These are phyloP conservation scores for Rhynchospora pubera DNA, from an alignment of 176 grass and related monocot genomes.

Conservation along the genomic window DNA sequence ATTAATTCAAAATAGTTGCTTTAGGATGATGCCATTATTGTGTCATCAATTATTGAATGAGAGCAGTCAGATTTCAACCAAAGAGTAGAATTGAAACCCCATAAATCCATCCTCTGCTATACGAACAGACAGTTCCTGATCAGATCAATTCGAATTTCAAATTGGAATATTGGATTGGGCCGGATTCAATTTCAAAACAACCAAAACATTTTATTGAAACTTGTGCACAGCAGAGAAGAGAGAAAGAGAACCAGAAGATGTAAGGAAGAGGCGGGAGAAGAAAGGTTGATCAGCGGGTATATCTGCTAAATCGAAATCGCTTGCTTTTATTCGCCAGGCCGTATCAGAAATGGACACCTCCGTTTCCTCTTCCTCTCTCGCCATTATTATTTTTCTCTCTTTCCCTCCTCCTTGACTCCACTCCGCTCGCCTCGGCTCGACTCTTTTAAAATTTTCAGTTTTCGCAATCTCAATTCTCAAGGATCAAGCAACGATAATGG, in stretches of 20 bases:
- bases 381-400: not conserved
- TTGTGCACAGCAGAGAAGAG: not conserved
- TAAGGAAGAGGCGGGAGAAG: slow-evolving; percentile 32
- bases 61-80: not conserved
- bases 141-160: too few relatives aligned
- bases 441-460: not conserved
- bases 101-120: not conserved
- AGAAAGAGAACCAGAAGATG: not conserved
- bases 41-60: not conserved
- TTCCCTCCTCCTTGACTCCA: not conserved
- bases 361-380: not conserved
- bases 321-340: slow-evolving; percentile 31
- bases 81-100: not conserved
- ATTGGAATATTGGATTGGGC: too few relatives aligned
- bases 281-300: slow-evolving; percentile 28
- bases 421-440: too few relatives aligned
- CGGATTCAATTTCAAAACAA: too few relatives aligned
- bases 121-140: not conserved
- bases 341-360: not conserved
- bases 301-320: slow-evolving; percentile 27
- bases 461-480: not conserved
- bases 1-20: not conserved
- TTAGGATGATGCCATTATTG: not conserved
- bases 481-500: not conserved
- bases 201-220: not conserved